Conservation (phyloP, 2,329 filamentous ascomycete genomes). For the Fusarium brevicatenulatum region DNA sequence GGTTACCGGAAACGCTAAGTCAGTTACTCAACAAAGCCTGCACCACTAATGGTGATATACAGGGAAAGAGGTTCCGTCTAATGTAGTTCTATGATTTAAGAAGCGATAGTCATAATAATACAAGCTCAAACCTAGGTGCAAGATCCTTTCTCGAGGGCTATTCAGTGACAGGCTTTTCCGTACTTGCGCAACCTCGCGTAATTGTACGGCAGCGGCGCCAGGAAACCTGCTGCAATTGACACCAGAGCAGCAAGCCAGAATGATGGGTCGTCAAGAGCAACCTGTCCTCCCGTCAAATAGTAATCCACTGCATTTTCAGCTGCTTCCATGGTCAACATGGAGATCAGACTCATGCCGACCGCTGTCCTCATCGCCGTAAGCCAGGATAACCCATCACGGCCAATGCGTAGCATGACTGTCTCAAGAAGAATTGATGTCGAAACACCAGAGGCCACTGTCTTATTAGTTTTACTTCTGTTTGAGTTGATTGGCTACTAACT, state of each 20-base stretch:
- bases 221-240: conserved; percentile 56
- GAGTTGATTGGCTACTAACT: conserved; percentile 48
- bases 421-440: conserved; percentile 63
- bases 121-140: not conserved
- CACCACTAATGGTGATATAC: accelerated
- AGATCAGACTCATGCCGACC: conserved; percentile 67
- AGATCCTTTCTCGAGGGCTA: not conserved
- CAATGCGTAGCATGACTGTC: conserved; percentile 60
- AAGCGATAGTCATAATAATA: not conserved
- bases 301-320: conserved; percentile 66
- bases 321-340: conserved; percentile 68
- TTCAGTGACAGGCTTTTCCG: conserved; percentile 59
- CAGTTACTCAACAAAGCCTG: not conserved
- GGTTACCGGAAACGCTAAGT: not conserved
- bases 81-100: accelerated
- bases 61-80: no score
- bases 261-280: conserved; percentile 56
- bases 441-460: conserved; percentile 61
- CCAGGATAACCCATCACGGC: conserved; percentile 61
- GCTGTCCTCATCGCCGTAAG: conserved; percentile 59
- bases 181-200: conserved; percentile 60
- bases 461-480: accelerated
- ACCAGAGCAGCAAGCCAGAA: conserved; percentile 64
- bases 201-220: conserved; percentile 65
- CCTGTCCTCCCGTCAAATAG: conserved; percentile 62